Evolutionary conservation across 1,139 yeast genomes (phyloP).

Genomic region (Taphrina pruni): DNA sequence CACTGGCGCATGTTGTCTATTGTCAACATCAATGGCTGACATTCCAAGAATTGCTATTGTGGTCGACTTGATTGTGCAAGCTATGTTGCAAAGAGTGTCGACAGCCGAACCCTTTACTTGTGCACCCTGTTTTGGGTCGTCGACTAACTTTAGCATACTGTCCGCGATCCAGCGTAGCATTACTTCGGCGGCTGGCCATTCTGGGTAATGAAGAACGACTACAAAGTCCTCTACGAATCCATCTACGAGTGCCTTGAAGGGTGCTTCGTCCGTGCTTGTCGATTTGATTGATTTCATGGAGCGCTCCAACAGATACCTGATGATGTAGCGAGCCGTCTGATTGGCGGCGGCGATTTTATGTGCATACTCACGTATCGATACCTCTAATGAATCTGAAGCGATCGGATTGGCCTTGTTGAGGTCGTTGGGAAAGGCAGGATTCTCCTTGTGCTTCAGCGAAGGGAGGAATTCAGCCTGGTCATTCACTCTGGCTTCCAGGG

Average conservation of each 20-base stretch:
- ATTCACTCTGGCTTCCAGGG: too few species aligned
- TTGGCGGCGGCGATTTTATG: slow-evolving; percentile 53
- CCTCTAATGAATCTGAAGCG: not conserved
- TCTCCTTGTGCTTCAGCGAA: not conserved
- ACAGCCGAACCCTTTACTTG: slow-evolving; percentile 59
- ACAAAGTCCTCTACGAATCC: slow-evolving; percentile 64
- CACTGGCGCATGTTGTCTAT: slow-evolving; percentile 9
- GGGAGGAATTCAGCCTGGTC: too few species aligned
- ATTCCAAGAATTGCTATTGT: slow-evolving; percentile 49
- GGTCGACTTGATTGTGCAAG: slow-evolving; percentile 56
- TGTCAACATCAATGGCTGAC: slow-evolving; percentile 46
- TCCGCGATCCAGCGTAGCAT: slow-evolving; percentile 48
- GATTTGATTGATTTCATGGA: slow-evolving; percentile 47
- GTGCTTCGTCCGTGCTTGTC: slow-evolving; percentile 47
- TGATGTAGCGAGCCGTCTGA: slow-evolving; percentile 53
- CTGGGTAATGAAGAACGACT: slow-evolving; percentile 59
- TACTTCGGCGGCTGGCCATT: slow-evolving; percentile 65
- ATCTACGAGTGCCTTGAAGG: slow-evolving; percentile 55
- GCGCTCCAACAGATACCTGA: slow-evolving; percentile 47
- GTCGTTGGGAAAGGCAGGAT: not conserved
- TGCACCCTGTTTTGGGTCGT: slow-evolving; percentile 52
- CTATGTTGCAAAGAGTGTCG: slow-evolving; percentile 64
- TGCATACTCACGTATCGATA: not conserved
- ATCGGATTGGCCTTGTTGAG: not conserved
- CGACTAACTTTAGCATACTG: slow-evolving; percentile 49